Base-by-base conservation (phyloP, 2,329 filamentous ascomycete species). In the Cordyceps tenuipes region DNA sequence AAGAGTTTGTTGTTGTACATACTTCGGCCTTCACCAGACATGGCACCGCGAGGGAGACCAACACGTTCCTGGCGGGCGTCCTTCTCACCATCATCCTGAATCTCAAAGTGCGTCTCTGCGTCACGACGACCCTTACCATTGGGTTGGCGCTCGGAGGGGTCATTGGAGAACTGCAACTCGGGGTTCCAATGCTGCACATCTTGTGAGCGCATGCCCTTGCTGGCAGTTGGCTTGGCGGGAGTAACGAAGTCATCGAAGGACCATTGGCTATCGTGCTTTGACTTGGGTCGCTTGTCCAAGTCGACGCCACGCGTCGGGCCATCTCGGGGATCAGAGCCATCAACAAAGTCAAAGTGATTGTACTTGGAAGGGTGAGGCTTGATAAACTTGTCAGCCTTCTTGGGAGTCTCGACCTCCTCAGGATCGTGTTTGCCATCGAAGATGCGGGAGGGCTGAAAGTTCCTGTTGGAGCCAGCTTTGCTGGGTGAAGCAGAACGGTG, bases 201-300 rank as follows among this genome's bases (percentile, higher is more conserved):
- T 68, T 91, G 84, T 44, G 81, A 77, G 62, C 86, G 82, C 57
- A 79, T 69, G 23, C 82, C 71, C 72, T 87, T 89, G 50, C 79
- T 76, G 5, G 82, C 79, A 52, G 83, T 78, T 29, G 75, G 65
- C 79, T 96, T 96, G 64, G 87, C 82, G 0, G 93, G 93, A 0
- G 92, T 96, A 17, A 78, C 77, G 67, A 96, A 96, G 74, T 96
- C 91, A 63, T 90, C 84, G 72, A 97, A 97, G 53, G 85, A 85
- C 91, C 93, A 97, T 63, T 90, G 87, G 64, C 85, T 85, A 62
- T 80, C 77, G 70, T 90, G 86, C 75, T 88, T 90, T 59, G 79
- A 78, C 68, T 80, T 81, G 63, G 75, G 72, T 26, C 71, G 70
- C 57, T 79, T 72, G 21, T 79, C 71, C 23, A 74, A 69, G 3